Evolutionary conservation across 2,329 filamentous ascomycete species (phyloP), one percentile per base, ranked within the genome.

Genomic region (Scedosporium apiospermum): DNA sequence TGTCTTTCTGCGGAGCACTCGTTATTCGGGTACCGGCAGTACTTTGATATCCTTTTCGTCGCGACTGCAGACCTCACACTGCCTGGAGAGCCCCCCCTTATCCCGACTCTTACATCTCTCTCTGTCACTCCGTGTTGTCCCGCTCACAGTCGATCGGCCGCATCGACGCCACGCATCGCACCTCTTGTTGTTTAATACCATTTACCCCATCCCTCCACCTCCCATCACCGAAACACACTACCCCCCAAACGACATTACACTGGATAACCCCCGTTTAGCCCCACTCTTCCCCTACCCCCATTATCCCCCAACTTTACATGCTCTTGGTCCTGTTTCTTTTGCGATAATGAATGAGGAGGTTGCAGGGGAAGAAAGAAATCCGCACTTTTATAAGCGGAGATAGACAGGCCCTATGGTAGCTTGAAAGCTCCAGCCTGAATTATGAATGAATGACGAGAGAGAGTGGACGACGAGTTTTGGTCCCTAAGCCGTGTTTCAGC

Each of bases 381-480:
- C 71, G 71, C 71, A 71, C 72, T 72, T 75, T 71, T 70, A 68
- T 66, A 66, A 63, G 21, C 10, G 27, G 49, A 18, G 34, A 67
- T 67, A 67, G 69, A 68, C 70, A 79, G 80, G 81, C 73, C 78
- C 75, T 78, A 78, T 84, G 82, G 81, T 84, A 80, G 82, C 82
- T 85, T 85, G 76, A 85, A 84, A 84, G 82, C 82, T 83, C 82
- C 82, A 84, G 81, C 80, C 81, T 80, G 72, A 68, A 65, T 55
- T 23, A 57, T 30, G 60, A 61, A 27, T 61, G 46, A 55, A 55
- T 55, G n/a, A 55, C 27, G 23, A 55, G 23, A 27, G 12, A 27
- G 51, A 2, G 51, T 6, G 6, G 23, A 26, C 23, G 3, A 27
- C 12, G 21, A 55, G n/a, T 23, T 18, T 55, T 55, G 51, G 51